These are phyloP conservation scores for Lichtheimia hyalospora DNA, from an alignment of 371 early-diverging fungal genomes.

Conservation along the genomic window DNA sequence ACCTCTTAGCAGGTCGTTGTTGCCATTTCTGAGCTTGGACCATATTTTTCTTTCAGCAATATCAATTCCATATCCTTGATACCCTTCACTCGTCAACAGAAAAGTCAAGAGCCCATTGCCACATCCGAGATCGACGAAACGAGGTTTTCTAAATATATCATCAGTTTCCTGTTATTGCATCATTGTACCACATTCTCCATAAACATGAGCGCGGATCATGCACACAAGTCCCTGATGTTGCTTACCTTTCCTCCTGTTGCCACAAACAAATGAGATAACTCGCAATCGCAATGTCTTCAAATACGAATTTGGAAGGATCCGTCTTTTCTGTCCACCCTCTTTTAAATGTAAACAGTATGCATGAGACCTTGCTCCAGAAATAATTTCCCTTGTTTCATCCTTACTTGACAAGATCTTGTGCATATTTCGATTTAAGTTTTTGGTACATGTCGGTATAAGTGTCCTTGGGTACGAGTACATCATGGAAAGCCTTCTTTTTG, in stretches of 20 bases:
- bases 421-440: constrained; percentile 67
- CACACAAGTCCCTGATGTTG: not conserved
- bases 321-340: constrained; percentile 79
- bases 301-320: constrained; percentile 82
- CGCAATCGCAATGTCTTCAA: constrained; percentile 86
- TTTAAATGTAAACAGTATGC: constrained; percentile 1
- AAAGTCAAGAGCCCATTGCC: constrained; percentile 90
- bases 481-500: constrained; percentile 70
- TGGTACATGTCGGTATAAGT: constrained; percentile 62
- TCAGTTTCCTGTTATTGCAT: no score
- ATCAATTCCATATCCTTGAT: constrained; percentile 80
- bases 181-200: no score
- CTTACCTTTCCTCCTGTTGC: constrained; percentile 48
- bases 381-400: not conserved
- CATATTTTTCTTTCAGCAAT: constrained; percentile 78
- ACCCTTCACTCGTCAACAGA: constrained; percentile 78
- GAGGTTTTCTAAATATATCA: constrained; percentile 33
- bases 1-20: constrained; percentile 37
- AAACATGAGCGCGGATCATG: no score
- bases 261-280: constrained; percentile 79
- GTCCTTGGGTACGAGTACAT: constrained; percentile 71
- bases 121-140: constrained; percentile 89
- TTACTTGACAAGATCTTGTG: constrained; percentile 48
- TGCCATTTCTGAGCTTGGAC: constrained; percentile 39
- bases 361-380: not conserved